Evolutionary conservation across 2,329 filamentous ascomycete genomes (phyloP), one percentile per base, ranked within the genome.

Genomic region (Microcyclosporella mali): DNA sequence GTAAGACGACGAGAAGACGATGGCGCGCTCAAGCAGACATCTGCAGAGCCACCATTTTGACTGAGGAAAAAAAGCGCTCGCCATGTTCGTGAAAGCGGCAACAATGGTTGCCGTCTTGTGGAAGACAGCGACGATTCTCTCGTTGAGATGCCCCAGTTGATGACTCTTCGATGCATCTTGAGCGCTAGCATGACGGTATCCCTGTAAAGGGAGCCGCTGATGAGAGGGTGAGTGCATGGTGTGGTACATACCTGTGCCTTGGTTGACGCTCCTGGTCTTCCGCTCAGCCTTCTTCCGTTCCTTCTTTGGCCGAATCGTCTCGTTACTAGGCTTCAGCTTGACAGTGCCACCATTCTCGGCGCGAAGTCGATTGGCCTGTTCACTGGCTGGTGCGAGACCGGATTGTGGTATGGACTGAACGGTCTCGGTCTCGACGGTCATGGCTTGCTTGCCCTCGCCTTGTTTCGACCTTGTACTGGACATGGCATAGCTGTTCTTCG

Each of bases 391-490:
- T 27, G 83, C 81, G 19, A 95, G 72, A 8, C 84, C 80, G 19
- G 89, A 78, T 59, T 94, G 89, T 9, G 89, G 88, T 41, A 95
- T 85, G 2, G 89, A 94, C 33, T 81, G 84, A 29, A 98, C 92
- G 1, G 89, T 94, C 66, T 98, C 92, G 0, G 92, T 95, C 69
- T 98, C 92, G 11, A 97, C 90, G 8, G 88, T 97, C 88, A 98
- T 95, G 57, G 87, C 92, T 60, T 84, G 81, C 28, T 85, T 84
- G n/a, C 81, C 82, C 61, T 94, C 86, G 39, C 74, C 70, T 9
- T 68, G 71, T 61, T 89, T 87, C 27, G 78, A 73, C 60, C 88
- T 86, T 43, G 73, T 69, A 42, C 69, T 67, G 39, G 71, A 70
- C 31, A 85, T 75, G 47, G 82, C 77, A 37, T 81, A 79, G 7